A percentile compares a stretch with the other conserved stretches of the same genome.
Conservation (phyloP, 306 rosid genomes). For the Vachellia pachyceras region DNA sequence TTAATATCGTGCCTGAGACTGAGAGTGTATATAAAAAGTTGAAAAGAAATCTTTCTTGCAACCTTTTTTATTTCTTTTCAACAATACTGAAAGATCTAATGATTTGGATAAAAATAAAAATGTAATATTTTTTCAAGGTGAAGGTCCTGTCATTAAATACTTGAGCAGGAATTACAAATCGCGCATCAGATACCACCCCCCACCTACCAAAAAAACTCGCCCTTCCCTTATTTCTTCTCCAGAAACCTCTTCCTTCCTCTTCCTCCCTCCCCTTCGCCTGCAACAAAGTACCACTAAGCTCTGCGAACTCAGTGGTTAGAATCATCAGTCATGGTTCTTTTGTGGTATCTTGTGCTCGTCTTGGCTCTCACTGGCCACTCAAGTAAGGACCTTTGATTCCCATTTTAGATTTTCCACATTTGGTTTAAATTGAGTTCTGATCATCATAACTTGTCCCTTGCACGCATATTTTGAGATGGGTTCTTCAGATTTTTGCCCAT, state of each 20-base stretch:
- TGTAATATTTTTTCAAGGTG: no score
- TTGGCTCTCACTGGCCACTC: constrained; percentile 62
- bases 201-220: background rate
- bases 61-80: background rate
- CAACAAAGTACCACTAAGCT: constrained; percentile 4
- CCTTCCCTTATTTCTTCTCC: background rate
- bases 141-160: background rate
- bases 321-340: constrained; percentile 58
- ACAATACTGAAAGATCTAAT: no score
- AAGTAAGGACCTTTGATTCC: constrained; percentile 58
- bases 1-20: no score
- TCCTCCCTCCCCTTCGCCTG: background rate
- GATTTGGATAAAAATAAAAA: no score
- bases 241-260: constrained; percentile 20
- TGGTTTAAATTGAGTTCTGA: background rate
- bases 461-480: constrained; percentile 9
- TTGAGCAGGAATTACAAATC: constrained; percentile 11
- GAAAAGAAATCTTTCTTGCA: no score
- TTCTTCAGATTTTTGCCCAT: background rate
- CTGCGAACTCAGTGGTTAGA: constrained; percentile 13
- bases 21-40: no score
- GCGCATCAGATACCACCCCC: constrained; percentile 22
- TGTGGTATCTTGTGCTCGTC: constrained; percentile 57
- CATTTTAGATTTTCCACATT: background rate
- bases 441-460: background rate